phyloP scores from a whole-genome alignment of 345 rosid species.

The Dipteronia dyeriana region DNA sequence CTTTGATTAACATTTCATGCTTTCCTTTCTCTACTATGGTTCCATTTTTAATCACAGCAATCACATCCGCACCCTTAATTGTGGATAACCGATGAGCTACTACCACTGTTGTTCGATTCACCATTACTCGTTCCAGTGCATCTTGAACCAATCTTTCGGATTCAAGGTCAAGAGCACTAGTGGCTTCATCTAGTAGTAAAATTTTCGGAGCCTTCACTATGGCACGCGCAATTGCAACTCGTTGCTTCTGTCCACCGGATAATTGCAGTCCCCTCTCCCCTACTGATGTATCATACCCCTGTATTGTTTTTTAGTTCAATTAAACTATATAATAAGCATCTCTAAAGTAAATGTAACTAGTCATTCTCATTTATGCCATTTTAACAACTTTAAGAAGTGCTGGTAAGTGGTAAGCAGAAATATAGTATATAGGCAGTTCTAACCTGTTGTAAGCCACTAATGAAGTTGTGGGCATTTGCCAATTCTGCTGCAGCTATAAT shows the following conservation, averaged over 20 bases:
- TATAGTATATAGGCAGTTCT: background rate
- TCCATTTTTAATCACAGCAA: slow-evolving; percentile 33
- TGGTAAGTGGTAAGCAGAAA: background rate
- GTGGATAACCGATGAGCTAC: slow-evolving; percentile 39
- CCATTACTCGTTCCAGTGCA: slow-evolving; percentile 28
- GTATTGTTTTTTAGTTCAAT: background rate
- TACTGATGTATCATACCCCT: slow-evolving; percentile 36
- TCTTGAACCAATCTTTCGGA: slow-evolving; percentile 39
- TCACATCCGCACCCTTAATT: slow-evolving; percentile 26
- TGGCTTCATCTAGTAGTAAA: slow-evolving; percentile 37
- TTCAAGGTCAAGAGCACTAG: slow-evolving; percentile 38
- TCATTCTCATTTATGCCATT: too few relatives aligned
- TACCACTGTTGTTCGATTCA: slow-evolving; percentile 33
- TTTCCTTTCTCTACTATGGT: slow-evolving; percentile 36
- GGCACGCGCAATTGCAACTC: slow-evolving; percentile 40
- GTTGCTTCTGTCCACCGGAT: slow-evolving; percentile 40
- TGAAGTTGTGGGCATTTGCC: slow-evolving; percentile 46
- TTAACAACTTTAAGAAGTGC: too few relatives aligned
- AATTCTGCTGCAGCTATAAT: slow-evolving; percentile 35
- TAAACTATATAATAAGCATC: background rate
- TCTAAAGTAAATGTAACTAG: background rate
- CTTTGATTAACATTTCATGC: slow-evolving; percentile 30
- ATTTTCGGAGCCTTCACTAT: slow-evolving; percentile 37
- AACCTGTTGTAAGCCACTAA: slow-evolving; percentile 36
- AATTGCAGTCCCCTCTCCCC: slow-evolving; percentile 46